Percentiles rank a stretch among this genome's conserved stretches.
Conservation (phyloP, 2,329 filamentous ascomycete genomes). For the Uncinocarpus reesii region DNA sequence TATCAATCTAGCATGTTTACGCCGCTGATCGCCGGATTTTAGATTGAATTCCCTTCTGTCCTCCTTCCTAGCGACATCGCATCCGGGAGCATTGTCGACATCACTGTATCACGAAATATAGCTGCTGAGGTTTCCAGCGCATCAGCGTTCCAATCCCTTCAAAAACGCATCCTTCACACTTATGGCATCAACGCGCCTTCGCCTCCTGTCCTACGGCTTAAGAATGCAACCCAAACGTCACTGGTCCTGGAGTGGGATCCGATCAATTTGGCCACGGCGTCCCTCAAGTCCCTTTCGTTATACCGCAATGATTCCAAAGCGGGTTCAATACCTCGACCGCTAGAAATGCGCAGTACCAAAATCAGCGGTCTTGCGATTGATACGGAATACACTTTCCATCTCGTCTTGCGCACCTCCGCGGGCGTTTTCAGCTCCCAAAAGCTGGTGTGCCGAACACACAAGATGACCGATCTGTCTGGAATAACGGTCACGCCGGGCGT, state of each 20-base stretch:
- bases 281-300: slow-evolving; percentile 76
- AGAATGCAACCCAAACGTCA: slow-evolving; percentile 97
- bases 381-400: slow-evolving; percentile 88
- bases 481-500: slow-evolving; percentile 90
- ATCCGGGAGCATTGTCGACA: slow-evolving; percentile 95
- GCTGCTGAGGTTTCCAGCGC: slow-evolving; percentile 65
- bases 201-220: slow-evolving; percentile 71
- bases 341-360: slow-evolving; percentile 88
- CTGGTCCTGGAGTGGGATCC: slow-evolving; percentile 98
- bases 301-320: slow-evolving; percentile 97
- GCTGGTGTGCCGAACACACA: slow-evolving; percentile 80
- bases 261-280: slow-evolving; percentile 82
- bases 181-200: slow-evolving; percentile 74
- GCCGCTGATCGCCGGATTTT: slow-evolving; percentile 15
- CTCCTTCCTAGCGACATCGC: slow-evolving; percentile 90
- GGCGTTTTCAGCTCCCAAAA: slow-evolving; percentile 78
- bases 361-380: slow-evolving; percentile 94
- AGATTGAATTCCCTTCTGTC: slow-evolving; percentile 99
- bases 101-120: slow-evolving; percentile 81
- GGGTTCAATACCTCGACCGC: slow-evolving; percentile 79
- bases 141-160: slow-evolving; percentile 69
- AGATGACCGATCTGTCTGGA: slow-evolving; percentile 94
- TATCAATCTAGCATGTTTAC: not conserved
- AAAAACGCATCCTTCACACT: slow-evolving; percentile 73
- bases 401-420: slow-evolving; percentile 81